Evolutionary conservation across 2,329 filamentous ascomycete genomes (phyloP), one percentile per base, ranked within the genome.

Genomic region (Diaporthe sp.): DNA sequence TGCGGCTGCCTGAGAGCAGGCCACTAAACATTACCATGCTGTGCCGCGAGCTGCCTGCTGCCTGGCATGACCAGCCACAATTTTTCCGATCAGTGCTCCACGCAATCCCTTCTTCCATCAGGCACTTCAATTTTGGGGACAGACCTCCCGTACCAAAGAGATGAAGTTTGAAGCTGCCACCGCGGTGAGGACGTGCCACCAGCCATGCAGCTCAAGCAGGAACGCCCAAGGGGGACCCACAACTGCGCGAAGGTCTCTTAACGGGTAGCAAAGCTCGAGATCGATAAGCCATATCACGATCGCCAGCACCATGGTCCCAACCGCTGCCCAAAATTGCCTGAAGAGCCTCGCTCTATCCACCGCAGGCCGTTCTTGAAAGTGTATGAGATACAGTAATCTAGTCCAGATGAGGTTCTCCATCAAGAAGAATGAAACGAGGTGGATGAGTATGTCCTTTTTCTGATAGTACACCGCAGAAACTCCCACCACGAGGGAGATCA

Each of bases 151-250:
- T 17, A 81, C 78, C 35, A 83, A 73, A 73, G 82, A 76, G 80
- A 86, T 86, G 57, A 84, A 84, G 61, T 80, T 79, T 33, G 85
- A 85, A 6, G 89, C 89, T 0, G 88, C 87, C 28, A 89, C 82
- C 0, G 89, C 90, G 0, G 90, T 92, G 35, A 91, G 81, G 22
- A 92, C 81, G 77, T 92, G 90, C 90, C 90, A 92, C 90, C 90
- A 92, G 1, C 89, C 90, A 78, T 92, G 90, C 19, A 92, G 78
- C 81, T 92, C 90, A 6, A 92, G 79, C 0, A 89, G 45, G 80
- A 88, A 90, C 2, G 86, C 87, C 85, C 84, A 89, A 0, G 90
- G 90, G 57, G 90, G 79, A 0, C 90, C 90, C 2, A 91, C 77
- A 0, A 71, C 77, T 10, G 82, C 81, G 66, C 89, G 86, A 15